Percentiles rank a stretch among this genome's conserved stretches.
Evolutionary conservation across 2,329 filamentous ascomycete genomes (phyloP).

Genomic region (Neocucurbitaria cava): DNA sequence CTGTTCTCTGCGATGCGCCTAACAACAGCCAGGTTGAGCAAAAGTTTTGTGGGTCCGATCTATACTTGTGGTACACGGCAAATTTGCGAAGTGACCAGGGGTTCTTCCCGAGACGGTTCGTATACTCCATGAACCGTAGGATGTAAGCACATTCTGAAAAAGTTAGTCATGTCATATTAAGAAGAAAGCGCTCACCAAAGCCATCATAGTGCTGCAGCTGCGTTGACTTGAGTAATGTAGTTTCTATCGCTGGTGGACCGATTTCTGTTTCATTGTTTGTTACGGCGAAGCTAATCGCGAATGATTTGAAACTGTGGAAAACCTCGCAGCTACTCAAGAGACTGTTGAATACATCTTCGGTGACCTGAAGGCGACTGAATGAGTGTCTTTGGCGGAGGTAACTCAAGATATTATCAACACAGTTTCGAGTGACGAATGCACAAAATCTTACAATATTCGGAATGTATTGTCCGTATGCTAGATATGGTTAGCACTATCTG

Average conservation of each 20-base stretch:
- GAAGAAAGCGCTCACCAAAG: no score
- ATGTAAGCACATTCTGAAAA: slow-evolving; percentile 13
- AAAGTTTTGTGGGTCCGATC: not conserved
- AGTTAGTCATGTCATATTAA: no score
- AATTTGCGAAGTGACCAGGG: slow-evolving; percentile 19
- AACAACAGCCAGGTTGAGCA: slow-evolving; percentile 19
- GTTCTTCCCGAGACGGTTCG: slow-evolving; percentile 3
- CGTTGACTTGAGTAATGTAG: not conserved
- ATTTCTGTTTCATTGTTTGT: slow-evolving; percentile 21
- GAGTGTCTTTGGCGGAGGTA: slow-evolving; percentile 27
- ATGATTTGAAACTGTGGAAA: slow-evolving; percentile 27
- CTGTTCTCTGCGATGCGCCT: slow-evolving; percentile 9
- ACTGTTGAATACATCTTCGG: slow-evolving; percentile 18
- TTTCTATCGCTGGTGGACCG: slow-evolving; percentile 25
- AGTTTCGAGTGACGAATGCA: no score
- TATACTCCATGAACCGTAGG: slow-evolving; percentile 16
- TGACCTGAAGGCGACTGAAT: slow-evolving; percentile 21
- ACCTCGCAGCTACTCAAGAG: slow-evolving; percentile 17
- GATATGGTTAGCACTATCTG: no score
- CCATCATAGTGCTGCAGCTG: not conserved
- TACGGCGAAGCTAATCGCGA: slow-evolving; percentile 19
- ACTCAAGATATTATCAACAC: no score
- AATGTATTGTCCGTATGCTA: no score
- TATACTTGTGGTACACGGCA: slow-evolving; percentile 13
- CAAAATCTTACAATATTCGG: no score